Percentiles rank a stretch among this genome's conserved stretches.
Evolutionary conservation across 1,139 yeast species (phyloP).

Genomic region (Blastobotrys buckinghamii): DNA sequence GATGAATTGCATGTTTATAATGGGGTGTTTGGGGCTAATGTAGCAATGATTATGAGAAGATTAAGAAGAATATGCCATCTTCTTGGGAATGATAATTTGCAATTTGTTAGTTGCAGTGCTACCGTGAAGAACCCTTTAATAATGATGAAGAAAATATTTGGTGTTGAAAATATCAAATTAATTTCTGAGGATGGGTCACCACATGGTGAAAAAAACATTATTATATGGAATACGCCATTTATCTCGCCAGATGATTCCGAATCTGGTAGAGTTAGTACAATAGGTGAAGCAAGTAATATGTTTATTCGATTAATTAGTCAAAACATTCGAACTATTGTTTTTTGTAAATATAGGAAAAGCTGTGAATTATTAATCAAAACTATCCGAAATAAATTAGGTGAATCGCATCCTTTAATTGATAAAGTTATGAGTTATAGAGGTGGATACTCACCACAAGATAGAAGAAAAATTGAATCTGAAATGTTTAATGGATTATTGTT

Average conservation of each 20-base stretch:
- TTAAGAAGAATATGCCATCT: constrained; percentile 54
- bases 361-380: constrained; percentile 88
- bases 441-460: constrained; percentile 80
- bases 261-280: constrained; percentile 62
- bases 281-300: constrained; percentile 69
- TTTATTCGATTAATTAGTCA: constrained; percentile 57
- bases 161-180: constrained; percentile 43
- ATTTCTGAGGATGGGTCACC: constrained; percentile 84
- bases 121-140: constrained; percentile 67
- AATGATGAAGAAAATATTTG: constrained; percentile 71
- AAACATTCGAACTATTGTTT: constrained; percentile 76
- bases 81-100: constrained; percentile 47
- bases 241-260: constrained; percentile 53
- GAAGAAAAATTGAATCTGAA: constrained; percentile 79
- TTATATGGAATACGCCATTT: constrained; percentile 80
- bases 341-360: constrained; percentile 78
- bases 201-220: constrained; percentile 62
- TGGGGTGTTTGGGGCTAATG: constrained; percentile 91
- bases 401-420: constrained; percentile 38
- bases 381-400: constrained; percentile 47
- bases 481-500: constrained; percentile 82
- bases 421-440: constrained; percentile 93
- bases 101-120: constrained; percentile 88
- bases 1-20: constrained; percentile 85
- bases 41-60: constrained; percentile 76